phyloP scores from a whole-genome alignment of 768 basidiomycete species.

The Podaxis rugospora region DNA sequence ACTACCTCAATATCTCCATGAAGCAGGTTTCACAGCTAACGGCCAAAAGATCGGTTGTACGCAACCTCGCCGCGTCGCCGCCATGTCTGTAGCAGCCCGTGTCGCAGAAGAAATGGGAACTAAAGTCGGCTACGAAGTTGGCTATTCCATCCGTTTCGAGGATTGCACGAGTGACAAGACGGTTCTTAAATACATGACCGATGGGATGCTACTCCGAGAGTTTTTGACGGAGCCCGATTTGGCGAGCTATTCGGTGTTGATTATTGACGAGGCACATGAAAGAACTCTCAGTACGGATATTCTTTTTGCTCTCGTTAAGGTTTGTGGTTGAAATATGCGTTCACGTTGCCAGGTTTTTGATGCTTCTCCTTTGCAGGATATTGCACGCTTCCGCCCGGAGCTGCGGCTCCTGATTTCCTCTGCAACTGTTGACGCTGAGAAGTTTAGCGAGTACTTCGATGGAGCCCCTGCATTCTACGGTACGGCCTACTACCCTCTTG shows the following conservation, averaged over 20 bases:
- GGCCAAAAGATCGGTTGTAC: constrained; percentile 94
- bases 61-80: constrained; percentile 96
- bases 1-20: constrained; percentile 95
- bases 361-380: constrained; percentile 59
- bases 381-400: constrained; percentile 93
- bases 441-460: constrained; percentile 98
- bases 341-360: constrained; percentile 10
- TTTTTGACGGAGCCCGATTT: constrained; percentile 97
- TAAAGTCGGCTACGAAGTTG: constrained; percentile 96
- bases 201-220: constrained; percentile 96
- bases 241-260: constrained; percentile 89
- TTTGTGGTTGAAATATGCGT: constrained; percentile 37
- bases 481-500: constrained; percentile 28
- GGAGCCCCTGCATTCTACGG: constrained; percentile 93
- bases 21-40: constrained; percentile 88
- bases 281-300: constrained; percentile 98
- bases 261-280: constrained; percentile 99
- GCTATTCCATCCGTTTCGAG: constrained; percentile 99
- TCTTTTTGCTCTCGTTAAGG: constrained; percentile 97
- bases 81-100: constrained; percentile 98
- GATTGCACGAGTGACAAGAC: constrained; percentile 99
- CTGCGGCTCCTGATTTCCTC: constrained; percentile 90
- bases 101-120: constrained; percentile 99
- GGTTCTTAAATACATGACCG: constrained; percentile 99
- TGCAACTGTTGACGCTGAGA: constrained; percentile 96